These are phyloP conservation scores for Fagus sylvatica DNA, from an alignment of 306 rosid genomes.

Conservation along the genomic window DNA sequence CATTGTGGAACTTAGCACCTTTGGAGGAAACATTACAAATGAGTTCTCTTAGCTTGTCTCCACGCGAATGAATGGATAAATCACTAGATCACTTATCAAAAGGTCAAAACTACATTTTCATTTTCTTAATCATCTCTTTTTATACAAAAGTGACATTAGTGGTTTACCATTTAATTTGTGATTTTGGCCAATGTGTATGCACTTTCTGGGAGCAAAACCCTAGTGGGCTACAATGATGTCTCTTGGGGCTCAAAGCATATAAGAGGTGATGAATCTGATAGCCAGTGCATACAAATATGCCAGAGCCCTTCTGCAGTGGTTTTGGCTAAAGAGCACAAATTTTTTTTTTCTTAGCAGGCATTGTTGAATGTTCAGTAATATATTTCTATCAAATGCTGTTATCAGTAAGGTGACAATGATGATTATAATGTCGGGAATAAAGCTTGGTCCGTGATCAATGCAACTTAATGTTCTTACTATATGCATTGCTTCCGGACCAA, in stretches of 20 bases:
- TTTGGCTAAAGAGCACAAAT: neutral
- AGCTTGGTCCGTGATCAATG: constrained; percentile 5
- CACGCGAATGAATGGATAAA: neutral
- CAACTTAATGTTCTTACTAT: neutral
- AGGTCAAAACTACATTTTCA: neutral
- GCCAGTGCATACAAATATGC: neutral
- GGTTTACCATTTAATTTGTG: neutral
- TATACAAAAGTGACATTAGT: neutral
- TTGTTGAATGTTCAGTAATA: too few relatives aligned
- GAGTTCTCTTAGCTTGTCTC: neutral
- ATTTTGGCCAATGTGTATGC: neutral
- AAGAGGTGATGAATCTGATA: neutral
- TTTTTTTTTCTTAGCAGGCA: neutral
- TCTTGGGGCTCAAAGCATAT: neutral
- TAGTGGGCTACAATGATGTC: neutral
- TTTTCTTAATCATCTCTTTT: neutral
- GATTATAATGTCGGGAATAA: neutral
- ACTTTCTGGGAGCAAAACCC: neutral
- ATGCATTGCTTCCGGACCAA: constrained; percentile 7
- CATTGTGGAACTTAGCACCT: neutral
- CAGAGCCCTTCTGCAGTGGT: neutral
- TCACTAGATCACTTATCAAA: neutral
- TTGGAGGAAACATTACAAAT: neutral
- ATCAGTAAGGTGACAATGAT: neutral
- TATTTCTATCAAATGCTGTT: neutral